A percentile compares a stretch with the other conserved stretches of the same genome.
phyloP scores from a whole-genome alignment of 345 rosid genomes.

The Turnera subulata region DNA sequence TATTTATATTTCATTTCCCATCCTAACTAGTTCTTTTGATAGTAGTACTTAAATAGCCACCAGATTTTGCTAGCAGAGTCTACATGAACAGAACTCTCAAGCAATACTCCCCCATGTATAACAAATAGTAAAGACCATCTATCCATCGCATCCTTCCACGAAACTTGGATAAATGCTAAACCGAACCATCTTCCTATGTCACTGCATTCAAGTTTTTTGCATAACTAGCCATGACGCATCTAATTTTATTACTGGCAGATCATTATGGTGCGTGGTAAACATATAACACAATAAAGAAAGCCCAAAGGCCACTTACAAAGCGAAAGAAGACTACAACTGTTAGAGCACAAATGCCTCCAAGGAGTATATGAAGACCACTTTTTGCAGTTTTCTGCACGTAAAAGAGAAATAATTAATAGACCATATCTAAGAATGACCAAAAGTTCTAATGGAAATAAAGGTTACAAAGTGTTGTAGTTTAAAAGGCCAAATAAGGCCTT shows the following conservation, averaged over 20 bases:
- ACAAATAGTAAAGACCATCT: background rate
- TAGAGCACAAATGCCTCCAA: conserved; percentile 87
- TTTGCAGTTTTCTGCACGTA: conserved; percentile 72
- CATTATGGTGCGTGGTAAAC: background rate
- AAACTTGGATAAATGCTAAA: background rate
- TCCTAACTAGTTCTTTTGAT: too few relatives aligned
- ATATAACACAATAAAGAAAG: conserved; percentile 9
- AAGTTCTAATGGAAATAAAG: too few relatives aligned
- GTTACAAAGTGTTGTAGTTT: too few relatives aligned
- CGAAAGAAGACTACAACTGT: conserved; percentile 89
- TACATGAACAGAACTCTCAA: too few relatives aligned
- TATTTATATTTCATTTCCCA: too few relatives aligned
- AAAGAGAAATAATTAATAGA: background rate
- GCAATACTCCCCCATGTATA: too few relatives aligned
- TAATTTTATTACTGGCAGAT: background rate
- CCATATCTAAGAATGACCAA: too few relatives aligned
- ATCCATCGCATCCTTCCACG: background rate
- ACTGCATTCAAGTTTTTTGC: background rate
- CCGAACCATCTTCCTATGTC: background rate
- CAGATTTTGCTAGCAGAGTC: too few relatives aligned
- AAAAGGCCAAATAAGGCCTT: too few relatives aligned
- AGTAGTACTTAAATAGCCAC: too few relatives aligned
- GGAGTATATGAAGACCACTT: conserved; percentile 90
- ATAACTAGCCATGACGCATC: background rate
- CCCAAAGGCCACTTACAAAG: conserved; percentile 54